Conservation (phyloP, 257 asterid genomes). For the Misopates orontium region DNA sequence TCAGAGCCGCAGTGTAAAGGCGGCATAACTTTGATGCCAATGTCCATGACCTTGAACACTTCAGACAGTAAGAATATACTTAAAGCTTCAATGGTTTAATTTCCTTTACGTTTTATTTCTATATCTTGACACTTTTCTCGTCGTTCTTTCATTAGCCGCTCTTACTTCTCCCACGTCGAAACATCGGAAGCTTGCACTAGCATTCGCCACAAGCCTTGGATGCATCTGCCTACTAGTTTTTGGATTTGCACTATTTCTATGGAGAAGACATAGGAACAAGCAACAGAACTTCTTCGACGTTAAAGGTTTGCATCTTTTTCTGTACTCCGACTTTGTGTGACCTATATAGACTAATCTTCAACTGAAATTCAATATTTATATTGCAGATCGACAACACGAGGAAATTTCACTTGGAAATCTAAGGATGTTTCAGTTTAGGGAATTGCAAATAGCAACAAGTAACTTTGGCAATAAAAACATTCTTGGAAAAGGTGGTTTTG, state of each 20-base stretch:
- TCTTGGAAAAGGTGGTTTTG: slow-evolving; percentile 94
- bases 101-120: neutral
- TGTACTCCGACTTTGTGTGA: neutral
- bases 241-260: slow-evolving; percentile 59
- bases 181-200: slow-evolving; percentile 63
- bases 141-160: slow-evolving; percentile 43
- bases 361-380: slow-evolving; percentile 16
- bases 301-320: slow-evolving; percentile 44
- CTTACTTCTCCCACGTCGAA: slow-evolving; percentile 44
- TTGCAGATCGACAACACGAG: slow-evolving; percentile 63
- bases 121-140: slow-evolving; percentile 18
- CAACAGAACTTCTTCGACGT: slow-evolving; percentile 50
- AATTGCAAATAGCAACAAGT: slow-evolving; percentile 81
- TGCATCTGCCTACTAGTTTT: slow-evolving; percentile 53
- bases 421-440: slow-evolving; percentile 76
- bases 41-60: slow-evolving; percentile 83
- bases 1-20: slow-evolving; percentile 64
- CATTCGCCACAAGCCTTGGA: slow-evolving; percentile 68
- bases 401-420: slow-evolving; percentile 86
- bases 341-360: slow-evolving; percentile 9
- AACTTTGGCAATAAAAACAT: slow-evolving; percentile 83
- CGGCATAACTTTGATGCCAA: slow-evolving; percentile 68
- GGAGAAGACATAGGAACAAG: slow-evolving; percentile 56
- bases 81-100: neutral
- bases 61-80: slow-evolving; percentile 49